These are phyloP conservation scores for Chaetomium strumarium DNA, from an alignment of 2,329 filamentous ascomycete genomes.

Conservation along the genomic window DNA sequence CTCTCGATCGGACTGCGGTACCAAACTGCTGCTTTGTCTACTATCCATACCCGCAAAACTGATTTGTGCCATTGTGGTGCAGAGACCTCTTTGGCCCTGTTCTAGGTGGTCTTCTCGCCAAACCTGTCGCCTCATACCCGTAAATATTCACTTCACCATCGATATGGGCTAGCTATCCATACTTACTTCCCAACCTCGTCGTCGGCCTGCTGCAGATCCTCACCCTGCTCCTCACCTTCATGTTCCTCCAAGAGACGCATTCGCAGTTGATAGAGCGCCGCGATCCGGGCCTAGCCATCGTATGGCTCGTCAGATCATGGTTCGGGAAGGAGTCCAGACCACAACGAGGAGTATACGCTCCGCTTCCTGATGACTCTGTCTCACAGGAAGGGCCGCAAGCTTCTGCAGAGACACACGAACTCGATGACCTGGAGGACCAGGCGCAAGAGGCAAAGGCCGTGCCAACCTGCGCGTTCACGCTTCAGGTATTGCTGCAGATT, in stretches of 20 bases:
- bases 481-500: conserved; percentile 9
- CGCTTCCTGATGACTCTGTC: background rate
- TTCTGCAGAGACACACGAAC: background rate
- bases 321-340: background rate
- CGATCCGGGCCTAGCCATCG: background rate
- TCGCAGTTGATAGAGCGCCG: background rate
- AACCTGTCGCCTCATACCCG: conserved; percentile 9
- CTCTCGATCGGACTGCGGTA: too few species aligned
- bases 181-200: conserved; percentile 10
- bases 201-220: conserved; percentile 6
- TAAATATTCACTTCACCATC: conserved; percentile 4
- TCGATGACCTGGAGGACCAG: background rate
- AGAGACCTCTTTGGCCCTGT: conserved; percentile 11
- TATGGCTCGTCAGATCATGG: background rate
- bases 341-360: background rate
- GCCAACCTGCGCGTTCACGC: background rate
- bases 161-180: conserved; percentile 2
- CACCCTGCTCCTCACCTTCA: conserved; percentile 4
- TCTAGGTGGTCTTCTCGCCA: conserved; percentile 10
- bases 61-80: too few species aligned
- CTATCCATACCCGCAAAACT: too few species aligned
- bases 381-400: background rate
- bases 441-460: background rate
- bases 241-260: conserved; percentile 8
- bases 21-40: too few species aligned